Base-by-base conservation (phyloP, 1,139 yeast genomes). In the Candida tetrigidarum region DNA sequence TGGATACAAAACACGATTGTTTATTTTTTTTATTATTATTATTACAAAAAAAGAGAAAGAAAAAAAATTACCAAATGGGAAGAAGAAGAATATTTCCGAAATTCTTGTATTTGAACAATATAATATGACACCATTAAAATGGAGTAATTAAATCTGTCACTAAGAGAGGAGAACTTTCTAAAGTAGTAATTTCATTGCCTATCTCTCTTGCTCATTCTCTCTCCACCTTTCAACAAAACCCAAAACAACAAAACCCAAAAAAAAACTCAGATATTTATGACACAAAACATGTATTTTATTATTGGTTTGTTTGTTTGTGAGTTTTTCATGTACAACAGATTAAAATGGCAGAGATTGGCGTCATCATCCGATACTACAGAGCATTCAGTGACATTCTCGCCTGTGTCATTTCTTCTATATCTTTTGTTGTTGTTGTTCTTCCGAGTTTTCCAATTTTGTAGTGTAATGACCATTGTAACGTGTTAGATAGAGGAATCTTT, bases 331-430 rank as follows among this genome's bases (percentile, higher is more conserved):
- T 16, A 16, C 34, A 10, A 16, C 22, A 30, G 20, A 30, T 30
- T 30, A 30, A 14, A 15, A 6, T 16, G 12, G 15, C 11, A 30
- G 22, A 30, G 34, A 30, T 30, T 30, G 34, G 34, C 34, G 34
- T 30, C 34, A 30, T 30, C 34, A 16, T 18, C 22, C n/a, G n/a
- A n/a, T n/a, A 16, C 22, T 16, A 5, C 14, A 15, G 15, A 20
- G 34, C 22, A 30, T 15, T 10, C 10, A 16, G n/a, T 10, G 15
- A 30, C 34, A 30, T 30, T 30, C 34, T 30, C 20, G 3, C 22
- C 3, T 16, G 22, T 10, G 15, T 30, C 34, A 30, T 18, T 30
- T 10, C 22, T 18, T 4, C 10, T 14, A 4, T 3, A 8, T 11
- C 2, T 25, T 14, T 15, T 16, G 15, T n/a, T 27, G 8, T 27